Evolutionary conservation across 129 eudicot genomes (phyloP).

Genomic region (Ambrosia artemisiifolia): DNA sequence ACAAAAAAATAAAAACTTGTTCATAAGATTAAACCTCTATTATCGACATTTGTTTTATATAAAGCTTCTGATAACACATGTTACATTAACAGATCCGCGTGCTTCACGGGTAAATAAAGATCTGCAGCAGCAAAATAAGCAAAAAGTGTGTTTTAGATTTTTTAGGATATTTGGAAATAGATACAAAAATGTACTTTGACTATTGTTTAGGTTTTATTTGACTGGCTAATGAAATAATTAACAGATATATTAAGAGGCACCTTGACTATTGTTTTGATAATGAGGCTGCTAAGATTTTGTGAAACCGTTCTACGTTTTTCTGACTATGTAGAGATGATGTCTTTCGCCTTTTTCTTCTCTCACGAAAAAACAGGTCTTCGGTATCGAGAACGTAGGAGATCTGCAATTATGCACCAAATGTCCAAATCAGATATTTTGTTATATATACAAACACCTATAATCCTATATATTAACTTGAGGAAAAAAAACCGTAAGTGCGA

Average conservation of each 20-base stretch:
- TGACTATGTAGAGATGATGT: conserved; percentile 22
- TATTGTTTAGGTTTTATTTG: not conserved
- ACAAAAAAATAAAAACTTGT: not conserved
- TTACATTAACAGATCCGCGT: not conserved
- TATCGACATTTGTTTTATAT: conserved; percentile 24
- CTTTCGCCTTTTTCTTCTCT: conserved; percentile 45
- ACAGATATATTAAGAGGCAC: not conserved
- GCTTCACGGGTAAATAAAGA: conserved; percentile 6
- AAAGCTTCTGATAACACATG: conserved; percentile 11
- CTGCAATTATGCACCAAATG: conserved; percentile 38
- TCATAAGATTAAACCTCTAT: conserved; percentile 17
- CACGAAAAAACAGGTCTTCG: conserved; percentile 71
- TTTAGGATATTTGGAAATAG: not conserved
- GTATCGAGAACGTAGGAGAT: conserved; percentile 94
- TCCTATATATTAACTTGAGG: not conserved
- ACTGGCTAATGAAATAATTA: not conserved
- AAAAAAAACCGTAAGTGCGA: no score
- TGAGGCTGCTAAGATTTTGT: conserved; percentile 48
- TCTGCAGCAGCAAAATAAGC: not conserved
- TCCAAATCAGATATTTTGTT: no score
- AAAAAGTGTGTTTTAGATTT: not conserved
- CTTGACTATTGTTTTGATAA: conserved; percentile 26
- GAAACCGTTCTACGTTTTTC: conserved; percentile 52
- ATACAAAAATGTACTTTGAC: no score
- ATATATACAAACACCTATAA: no score